Conservation (phyloP, 805 yeast genomes). For the Saccharomycopsis sp. region DNA sequence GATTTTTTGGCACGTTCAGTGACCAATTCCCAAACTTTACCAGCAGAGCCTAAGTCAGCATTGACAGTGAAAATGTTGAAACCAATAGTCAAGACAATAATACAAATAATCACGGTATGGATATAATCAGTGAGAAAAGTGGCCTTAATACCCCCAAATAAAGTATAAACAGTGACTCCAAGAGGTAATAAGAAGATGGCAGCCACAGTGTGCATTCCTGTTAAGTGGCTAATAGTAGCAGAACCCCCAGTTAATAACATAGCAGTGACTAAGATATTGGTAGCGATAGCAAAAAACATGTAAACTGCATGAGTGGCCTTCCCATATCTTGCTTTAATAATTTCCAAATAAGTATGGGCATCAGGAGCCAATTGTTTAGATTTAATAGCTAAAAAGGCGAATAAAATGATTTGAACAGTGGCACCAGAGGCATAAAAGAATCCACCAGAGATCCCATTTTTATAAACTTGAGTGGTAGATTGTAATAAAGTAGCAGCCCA, state of each 20-base stretch:
- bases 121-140: slow-evolving; percentile 71
- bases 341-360: slow-evolving; percentile 86
- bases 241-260: slow-evolving; percentile 90
- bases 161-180: slow-evolving; percentile 64
- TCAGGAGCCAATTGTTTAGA: slow-evolving; percentile 84
- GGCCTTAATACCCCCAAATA: slow-evolving; percentile 77
- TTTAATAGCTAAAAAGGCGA: slow-evolving; percentile 80
- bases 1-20: slow-evolving; percentile 44
- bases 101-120: slow-evolving; percentile 73
- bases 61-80: slow-evolving; percentile 71
- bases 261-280: slow-evolving; percentile 84
- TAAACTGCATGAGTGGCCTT: slow-evolving; percentile 56
- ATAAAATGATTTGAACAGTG: slow-evolving; percentile 74
- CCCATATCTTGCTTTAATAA: slow-evolving; percentile 75
- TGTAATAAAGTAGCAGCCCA: slow-evolving; percentile 43
- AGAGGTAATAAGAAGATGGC: slow-evolving; percentile 75
- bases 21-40: slow-evolving; percentile 64
- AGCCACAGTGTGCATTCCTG: slow-evolving; percentile 78
- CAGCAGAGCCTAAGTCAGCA: slow-evolving; percentile 69
- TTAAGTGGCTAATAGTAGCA: slow-evolving; percentile 67
- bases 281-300: slow-evolving; percentile 74
- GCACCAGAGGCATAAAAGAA: slow-evolving; percentile 89
- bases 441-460: slow-evolving; percentile 71
- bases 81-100: slow-evolving; percentile 71
- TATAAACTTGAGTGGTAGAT: slow-evolving; percentile 70